These are phyloP conservation scores for Lupinus albus DNA, from an alignment of 306 rosid species.

Conservation along the genomic window DNA sequence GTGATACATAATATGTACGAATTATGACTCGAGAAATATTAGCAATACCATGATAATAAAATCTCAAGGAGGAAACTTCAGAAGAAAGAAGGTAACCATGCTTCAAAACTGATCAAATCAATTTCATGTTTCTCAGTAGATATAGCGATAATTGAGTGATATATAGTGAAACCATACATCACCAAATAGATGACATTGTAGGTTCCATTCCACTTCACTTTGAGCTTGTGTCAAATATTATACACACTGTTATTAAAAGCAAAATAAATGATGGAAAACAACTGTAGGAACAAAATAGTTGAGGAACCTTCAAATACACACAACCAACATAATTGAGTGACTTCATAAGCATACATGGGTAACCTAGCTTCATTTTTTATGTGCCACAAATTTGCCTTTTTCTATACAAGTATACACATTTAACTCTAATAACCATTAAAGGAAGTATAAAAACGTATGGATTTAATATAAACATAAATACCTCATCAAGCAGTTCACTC, in stretches of 20 bases:
- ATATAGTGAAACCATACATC: background rate
- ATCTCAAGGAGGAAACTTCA: constrained; percentile 6
- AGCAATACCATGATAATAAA: constrained; percentile 9
- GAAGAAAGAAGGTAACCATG: background rate
- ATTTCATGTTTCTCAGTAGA: constrained; percentile 5
- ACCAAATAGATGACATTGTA: constrained; percentile 4
- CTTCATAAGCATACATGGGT: constrained; percentile 1
- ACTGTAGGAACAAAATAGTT: constrained; percentile 10
- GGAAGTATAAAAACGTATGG: background rate
- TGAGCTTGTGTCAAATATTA: background rate
- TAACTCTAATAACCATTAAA: background rate
- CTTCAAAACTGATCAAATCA: constrained; percentile 20
- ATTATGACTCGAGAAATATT: constrained; percentile 27
- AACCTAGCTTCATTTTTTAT: constrained; percentile 18
- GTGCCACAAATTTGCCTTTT: background rate
- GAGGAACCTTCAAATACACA: constrained; percentile 19
- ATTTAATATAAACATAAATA: constrained; percentile 32
- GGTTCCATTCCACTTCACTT: background rate
- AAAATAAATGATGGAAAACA: background rate
- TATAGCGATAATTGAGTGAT: constrained; percentile 6
- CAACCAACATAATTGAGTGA: constrained; percentile 17
- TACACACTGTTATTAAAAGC: background rate
- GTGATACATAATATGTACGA: background rate
- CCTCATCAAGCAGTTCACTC: constrained; percentile 84
- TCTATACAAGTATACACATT: background rate